These are phyloP conservation scores for Xylariaceae sp. DNA, from an alignment of 2,329 filamentous ascomycete species.

Conservation along the genomic window DNA sequence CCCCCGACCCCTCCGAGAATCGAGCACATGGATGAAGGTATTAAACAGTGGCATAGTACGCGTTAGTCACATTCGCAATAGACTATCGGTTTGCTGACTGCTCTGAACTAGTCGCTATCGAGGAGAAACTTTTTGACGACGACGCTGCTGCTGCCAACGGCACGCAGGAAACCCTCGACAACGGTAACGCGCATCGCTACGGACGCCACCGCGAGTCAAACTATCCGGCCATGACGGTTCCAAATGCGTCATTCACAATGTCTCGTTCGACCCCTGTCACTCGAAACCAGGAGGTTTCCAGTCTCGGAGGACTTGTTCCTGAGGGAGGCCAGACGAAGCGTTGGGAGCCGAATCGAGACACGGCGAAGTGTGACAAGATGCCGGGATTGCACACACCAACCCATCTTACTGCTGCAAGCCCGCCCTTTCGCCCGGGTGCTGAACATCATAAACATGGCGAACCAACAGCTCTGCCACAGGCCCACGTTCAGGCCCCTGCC, in stretches of 20 bases:
- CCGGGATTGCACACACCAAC: not conserved
- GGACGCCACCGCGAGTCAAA: not conserved
- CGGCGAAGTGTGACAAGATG: not conserved
- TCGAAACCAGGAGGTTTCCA: not conserved
- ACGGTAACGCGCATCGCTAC: slow-evolving; percentile 24
- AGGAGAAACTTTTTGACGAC: slow-evolving; percentile 19
- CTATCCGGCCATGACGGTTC: too few species aligned
- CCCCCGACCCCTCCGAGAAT: not conserved
- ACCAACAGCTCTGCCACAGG: too few species aligned
- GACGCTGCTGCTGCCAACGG: slow-evolving; percentile 20
- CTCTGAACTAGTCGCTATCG: slow-evolving; percentile 17
- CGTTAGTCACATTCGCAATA: not conserved
- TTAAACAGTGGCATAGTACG: slow-evolving; percentile 17
- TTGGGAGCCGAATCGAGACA: slow-evolving; percentile 5
- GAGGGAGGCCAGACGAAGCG: slow-evolving; percentile 15
- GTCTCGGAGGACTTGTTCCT: slow-evolving; percentile 20
- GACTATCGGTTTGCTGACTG: slow-evolving; percentile 1
- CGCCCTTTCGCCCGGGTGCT: too few species aligned
- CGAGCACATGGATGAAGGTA: not conserved
- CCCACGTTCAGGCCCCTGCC: too few species aligned
- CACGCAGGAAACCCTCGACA: slow-evolving; percentile 19
- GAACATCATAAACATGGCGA: too few species aligned
- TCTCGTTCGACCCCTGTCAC: too few species aligned
- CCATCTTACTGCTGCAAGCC: too few species aligned
- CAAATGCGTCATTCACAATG: too few species aligned